Evolutionary conservation across 208 protist genomes (phyloP), one percentile per base, ranked within the genome.

Genomic region (Wallacemonas rigidus): DNA sequence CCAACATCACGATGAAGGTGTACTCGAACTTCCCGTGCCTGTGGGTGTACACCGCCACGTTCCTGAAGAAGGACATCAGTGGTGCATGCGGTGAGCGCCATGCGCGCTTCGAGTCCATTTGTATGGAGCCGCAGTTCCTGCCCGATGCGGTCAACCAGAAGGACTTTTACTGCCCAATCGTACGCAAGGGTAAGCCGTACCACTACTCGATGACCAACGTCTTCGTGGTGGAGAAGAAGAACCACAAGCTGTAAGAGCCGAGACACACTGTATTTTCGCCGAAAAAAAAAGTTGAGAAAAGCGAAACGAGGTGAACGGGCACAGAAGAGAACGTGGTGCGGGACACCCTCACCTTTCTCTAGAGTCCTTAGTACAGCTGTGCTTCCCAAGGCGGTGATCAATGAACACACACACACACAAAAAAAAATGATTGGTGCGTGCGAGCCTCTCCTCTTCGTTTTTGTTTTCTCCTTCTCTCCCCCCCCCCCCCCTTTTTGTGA

Each of bases 41-140:
- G 50, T 84, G 83, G 78, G 88, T 93, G 50, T 93, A 93, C 82
- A 83, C 88, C 26, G 83, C 85, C 14, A 93, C 88, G 62, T 80
- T 85, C 77, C 75, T 88, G 35, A 69, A 72, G 26, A 76, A 76
- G 53, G 69, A 83, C 2, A 77, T 75, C 53, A 81, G 58, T 36
- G 86, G 83, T 36, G 72, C 65, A 4, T 70, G 58, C 12, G 85
- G 85, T 1, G 74, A 93, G 74, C 80, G 86, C 38, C 88, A 81
- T 67, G 70, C 58, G 15, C 80, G 81, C 39, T 81, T 85, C 76
- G 79, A 54, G 8, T 63, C 75, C 1, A 43, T 88, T 36, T 76
- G 80, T 63, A 68, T 89, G 44, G 87, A 87, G 63, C 79, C 81
- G 17, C 83, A 89, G 69, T 74, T 86, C 72, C 79, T 77, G 14